Percentiles rank a stretch among this genome's conserved stretches.
Evolutionary conservation across 805 yeast species (phyloP).

Genomic region (Candida awuae): DNA sequence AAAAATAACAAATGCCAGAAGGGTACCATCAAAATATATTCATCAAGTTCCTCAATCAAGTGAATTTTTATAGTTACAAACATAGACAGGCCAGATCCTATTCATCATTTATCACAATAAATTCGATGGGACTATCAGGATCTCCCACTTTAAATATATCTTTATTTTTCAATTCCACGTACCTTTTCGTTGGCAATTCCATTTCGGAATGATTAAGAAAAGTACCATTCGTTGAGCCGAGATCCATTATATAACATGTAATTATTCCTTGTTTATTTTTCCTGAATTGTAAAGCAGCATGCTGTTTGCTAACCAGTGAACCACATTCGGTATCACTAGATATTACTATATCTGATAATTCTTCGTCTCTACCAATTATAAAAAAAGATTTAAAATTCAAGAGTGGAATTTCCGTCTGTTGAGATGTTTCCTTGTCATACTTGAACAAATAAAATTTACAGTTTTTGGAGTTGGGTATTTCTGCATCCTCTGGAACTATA

Average conservation of each 20-base stretch:
- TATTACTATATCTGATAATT: constrained; percentile 17
- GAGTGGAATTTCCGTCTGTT: constrained; percentile 15
- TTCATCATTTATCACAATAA: constrained; percentile 16
- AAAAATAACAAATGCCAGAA: too few relatives aligned
- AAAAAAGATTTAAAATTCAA: constrained; percentile 21
- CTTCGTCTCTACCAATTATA: constrained; percentile 20
- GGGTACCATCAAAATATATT: too few relatives aligned
- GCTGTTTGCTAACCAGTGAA: constrained; percentile 20
- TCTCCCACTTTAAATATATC: constrained; percentile 25
- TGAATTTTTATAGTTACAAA: too few relatives aligned
- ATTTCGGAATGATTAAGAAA: constrained; percentile 21
- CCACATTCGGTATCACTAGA: constrained; percentile 12
- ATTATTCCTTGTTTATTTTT: constrained; percentile 1
- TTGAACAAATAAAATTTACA: constrained; percentile 14
- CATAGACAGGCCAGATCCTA: too few relatives aligned
- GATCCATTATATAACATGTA: constrained; percentile 21
- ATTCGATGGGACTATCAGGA: constrained; percentile 18
- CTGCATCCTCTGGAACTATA: constrained; percentile 17
- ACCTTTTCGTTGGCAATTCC: constrained; percentile 22
- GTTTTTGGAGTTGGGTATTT: constrained; percentile 12
- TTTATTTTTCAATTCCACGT: constrained; percentile 20
- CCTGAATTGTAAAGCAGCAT: constrained; percentile 27
- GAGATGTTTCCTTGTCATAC: constrained; percentile 5
- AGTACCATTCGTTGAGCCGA: constrained; percentile 26
- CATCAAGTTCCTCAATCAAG: too few relatives aligned